Base-by-base conservation (phyloP, 2,329 filamentous ascomycete species). In the Parascedosporium putredinis region DNA sequence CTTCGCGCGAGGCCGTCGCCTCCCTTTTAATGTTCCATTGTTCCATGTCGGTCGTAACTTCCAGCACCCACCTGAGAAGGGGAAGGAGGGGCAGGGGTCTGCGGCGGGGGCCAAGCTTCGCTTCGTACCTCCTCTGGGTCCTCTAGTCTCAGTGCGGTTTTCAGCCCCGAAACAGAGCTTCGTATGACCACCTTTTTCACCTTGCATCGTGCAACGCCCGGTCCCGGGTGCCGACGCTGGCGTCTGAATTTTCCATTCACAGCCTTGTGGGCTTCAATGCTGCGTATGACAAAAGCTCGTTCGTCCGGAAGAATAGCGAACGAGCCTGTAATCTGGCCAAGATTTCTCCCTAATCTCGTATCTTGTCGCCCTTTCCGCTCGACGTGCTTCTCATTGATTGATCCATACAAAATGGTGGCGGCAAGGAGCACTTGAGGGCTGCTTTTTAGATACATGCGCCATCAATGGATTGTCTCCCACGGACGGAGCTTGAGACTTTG, bases 1-100 rank as follows among this genome's bases (percentile, higher is more conserved):
- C 27, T 12, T 31, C 6, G 12, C 27, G 7, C 27, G 7, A 31
- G 27, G 27, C 12, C 27, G 27, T 12, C 27, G 7, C 27, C 27
- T 31, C 27, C 27, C 12, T 31, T 12, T 31, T 31, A n/a, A n/a
- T n/a, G n/a, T n/a, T n/a, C n/a, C 27, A 12, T 31, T 12, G 27
- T 7, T 6, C 7, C 27, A 12, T 12, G 6, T 31, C 12, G 12
- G 27, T 31, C 6, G 27, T 31, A 31, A n/a, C n/a, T 12, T 31
- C 27, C 27, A 10, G 38, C 12, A 42, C 38, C 20, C 25, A 31
- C 45, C 45, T 33, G 27, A 36, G 33, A 34, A 36, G 27, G n/a
- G 44, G 24, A 46, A 24, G 33, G 45, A 47, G 45, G 45, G 31
- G 45, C 45, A 47, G 45, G 45, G 45, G 45, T 47, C 33, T 34